Percentiles rank a stretch among this genome's conserved stretches.
Evolutionary conservation across 2,329 filamentous ascomycete species (phyloP).

Genomic region (Clonostachys sp.): DNA sequence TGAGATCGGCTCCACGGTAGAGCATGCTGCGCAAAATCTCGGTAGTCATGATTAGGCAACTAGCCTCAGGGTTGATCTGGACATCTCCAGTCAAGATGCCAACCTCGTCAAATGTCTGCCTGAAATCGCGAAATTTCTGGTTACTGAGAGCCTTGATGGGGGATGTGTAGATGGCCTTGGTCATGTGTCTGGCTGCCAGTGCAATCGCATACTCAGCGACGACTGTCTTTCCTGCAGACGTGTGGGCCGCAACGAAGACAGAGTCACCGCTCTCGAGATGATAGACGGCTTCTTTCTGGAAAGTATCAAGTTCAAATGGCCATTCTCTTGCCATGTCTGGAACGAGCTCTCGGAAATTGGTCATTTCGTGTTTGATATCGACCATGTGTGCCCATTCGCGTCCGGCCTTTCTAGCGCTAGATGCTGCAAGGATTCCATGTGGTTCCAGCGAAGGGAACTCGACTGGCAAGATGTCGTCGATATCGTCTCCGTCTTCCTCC

Average conservation of each 20-base stretch:
- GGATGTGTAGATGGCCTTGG: constrained; percentile 97
- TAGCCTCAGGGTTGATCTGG: constrained; percentile 95
- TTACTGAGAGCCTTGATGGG: constrained; percentile 98
- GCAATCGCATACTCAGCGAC: constrained; percentile 98
- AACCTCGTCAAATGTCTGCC: constrained; percentile 86
- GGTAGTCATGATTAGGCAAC: constrained; percentile 98
- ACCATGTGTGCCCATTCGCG: constrained; percentile 98
- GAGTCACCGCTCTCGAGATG: constrained; percentile 95
- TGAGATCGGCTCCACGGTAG: constrained; percentile 91
- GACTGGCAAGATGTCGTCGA: constrained; percentile 83
- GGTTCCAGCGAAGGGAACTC: constrained; percentile 92
- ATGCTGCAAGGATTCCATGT: constrained; percentile 68
- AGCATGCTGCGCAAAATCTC: constrained; percentile 98
- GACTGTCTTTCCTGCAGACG: constrained; percentile 95
- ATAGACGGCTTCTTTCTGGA: constrained; percentile 98
- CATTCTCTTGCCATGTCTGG: constrained; percentile 95
- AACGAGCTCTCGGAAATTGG: constrained; percentile 91
- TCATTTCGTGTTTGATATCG: constrained; percentile 85
- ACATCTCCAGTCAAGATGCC: constrained; percentile 97
- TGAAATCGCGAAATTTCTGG: constrained; percentile 96
- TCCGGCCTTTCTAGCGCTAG: constrained; percentile 67
- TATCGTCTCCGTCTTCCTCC: constrained; percentile 53
- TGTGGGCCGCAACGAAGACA: constrained; percentile 96
- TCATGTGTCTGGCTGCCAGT: constrained; percentile 98
- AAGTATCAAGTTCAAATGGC: constrained; percentile 96